Conservation (phyloP, 108 stramenopile genomes). For the Cyclostephanos tholiformis region DNA sequence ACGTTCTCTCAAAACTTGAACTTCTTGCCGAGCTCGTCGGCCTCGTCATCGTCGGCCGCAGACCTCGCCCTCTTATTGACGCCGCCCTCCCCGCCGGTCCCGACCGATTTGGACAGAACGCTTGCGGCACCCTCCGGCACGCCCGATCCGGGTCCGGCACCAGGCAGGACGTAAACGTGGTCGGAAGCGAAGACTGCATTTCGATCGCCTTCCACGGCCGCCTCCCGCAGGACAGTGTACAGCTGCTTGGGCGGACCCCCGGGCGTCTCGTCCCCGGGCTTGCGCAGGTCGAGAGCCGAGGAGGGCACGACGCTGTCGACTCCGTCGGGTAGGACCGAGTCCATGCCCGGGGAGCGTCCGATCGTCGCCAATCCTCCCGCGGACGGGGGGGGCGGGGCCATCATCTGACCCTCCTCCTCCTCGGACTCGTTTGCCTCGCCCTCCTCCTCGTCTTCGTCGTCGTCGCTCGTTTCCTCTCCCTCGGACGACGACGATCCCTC, state of each 20-base stretch:
- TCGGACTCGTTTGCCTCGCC: slow-evolving; percentile 26
- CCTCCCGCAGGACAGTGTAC: slow-evolving; percentile 78
- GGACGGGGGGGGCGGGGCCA: slow-evolving; percentile 9
- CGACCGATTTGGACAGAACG: slow-evolving; percentile 68
- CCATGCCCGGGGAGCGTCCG: slow-evolving; percentile 31
- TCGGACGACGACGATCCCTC: slow-evolving; percentile 54
- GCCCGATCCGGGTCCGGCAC: slow-evolving; percentile 52
- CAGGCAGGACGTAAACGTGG: slow-evolving; percentile 74
- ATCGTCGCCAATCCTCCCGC: background rate
- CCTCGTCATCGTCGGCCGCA: slow-evolving; percentile 79
- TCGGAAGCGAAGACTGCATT: slow-evolving; percentile 80
- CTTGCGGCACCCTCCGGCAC: slow-evolving; percentile 71
- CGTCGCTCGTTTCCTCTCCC: slow-evolving; percentile 57
- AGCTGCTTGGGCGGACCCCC: slow-evolving; percentile 67
- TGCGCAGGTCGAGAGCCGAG: slow-evolving; percentile 75
- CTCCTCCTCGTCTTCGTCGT: slow-evolving; percentile 52
- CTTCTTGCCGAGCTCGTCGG: slow-evolving; percentile 77
- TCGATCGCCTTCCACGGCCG: slow-evolving; percentile 45
- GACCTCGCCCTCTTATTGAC: slow-evolving; percentile 58
- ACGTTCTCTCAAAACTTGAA: slow-evolving; percentile 81
- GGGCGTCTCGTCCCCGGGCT: slow-evolving; percentile 83
- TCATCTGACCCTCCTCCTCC: slow-evolving; percentile 50
- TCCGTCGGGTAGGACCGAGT: slow-evolving; percentile 60
- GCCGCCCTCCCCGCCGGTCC: slow-evolving; percentile 41
- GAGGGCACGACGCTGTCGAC: slow-evolving; percentile 69